These are phyloP conservation scores for Coccomyxa sp. DNA, from an alignment of 139 green algal species.

Conservation along the genomic window DNA sequence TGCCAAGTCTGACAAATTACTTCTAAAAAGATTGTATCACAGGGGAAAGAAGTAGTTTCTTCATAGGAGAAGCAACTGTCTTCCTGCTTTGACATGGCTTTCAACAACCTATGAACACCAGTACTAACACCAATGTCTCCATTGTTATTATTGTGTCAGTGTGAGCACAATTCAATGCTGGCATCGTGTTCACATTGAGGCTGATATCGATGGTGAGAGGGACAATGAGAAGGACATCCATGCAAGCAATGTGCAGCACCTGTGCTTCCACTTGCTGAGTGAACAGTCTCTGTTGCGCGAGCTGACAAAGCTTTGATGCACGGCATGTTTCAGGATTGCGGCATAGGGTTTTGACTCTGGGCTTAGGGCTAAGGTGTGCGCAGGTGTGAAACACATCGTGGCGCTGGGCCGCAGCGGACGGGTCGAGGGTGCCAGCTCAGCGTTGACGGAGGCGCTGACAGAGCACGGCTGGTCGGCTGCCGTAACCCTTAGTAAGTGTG, in stretches of 20 bases:
- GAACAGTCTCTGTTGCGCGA: neutral
- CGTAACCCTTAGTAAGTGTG: constrained; percentile 17
- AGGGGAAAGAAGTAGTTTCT: no score
- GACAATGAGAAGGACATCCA: no score
- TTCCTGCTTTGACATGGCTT: no score
- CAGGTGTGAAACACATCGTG: constrained; percentile 13
- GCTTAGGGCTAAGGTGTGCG: neutral
- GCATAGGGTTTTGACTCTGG: neutral
- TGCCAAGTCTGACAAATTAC: no score
- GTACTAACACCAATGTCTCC: no score
- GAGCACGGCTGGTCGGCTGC: constrained; percentile 4
- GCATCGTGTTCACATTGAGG: no score
- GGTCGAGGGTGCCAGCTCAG: neutral
- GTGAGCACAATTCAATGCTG: no score
- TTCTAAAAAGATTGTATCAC: no score
- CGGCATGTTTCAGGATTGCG: neutral
- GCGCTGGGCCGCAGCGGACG: constrained; percentile 43
- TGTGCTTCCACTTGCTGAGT: neutral
- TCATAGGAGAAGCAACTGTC: no score
- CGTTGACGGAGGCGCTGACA: constrained; percentile 10
- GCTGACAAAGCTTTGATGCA: neutral
- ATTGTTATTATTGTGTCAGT: no score
- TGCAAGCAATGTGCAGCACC: neutral
- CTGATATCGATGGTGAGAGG: no score
- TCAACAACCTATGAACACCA: no score